Base-by-base conservation (phyloP, 2,329 filamentous ascomycete genomes). In the Sphaerulina musiva region DNA sequence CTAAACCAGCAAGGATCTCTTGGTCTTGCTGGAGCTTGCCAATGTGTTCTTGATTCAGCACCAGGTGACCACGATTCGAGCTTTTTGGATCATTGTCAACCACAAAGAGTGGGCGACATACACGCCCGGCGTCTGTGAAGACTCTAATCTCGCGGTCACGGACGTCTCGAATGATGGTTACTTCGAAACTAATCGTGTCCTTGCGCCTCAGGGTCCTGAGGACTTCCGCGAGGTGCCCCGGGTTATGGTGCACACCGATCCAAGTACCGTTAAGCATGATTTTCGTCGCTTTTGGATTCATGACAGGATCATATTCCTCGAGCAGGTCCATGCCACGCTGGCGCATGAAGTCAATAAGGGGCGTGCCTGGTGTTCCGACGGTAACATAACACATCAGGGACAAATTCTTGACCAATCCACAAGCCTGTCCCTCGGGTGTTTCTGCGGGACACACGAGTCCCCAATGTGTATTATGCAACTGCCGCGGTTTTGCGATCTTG, bases 401-500 rank as follows among this genome's bases (percentile, higher is more conserved):
- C 69, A 98, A 69, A 68, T 98, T 98, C 79, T 98, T 98, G 72
- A 98, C 93, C 60, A 98, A 78, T 74, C 93, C 93, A 76, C 93
- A 98, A 73, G 93, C 93, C 72, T 98, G 93, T 60, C 93, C 93
- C 80, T 98, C 93, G 23, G 93, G 93, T 12, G 93, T 98, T 71
- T 98, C 93, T 31, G 93, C 92, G 31, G 93, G 93, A 71, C 93
- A 98, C 14, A 98, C 92, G 64, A 97, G 76, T 59, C 93, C 93
- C 93, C 93, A 98, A 69, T 98, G 93, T 6, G 92, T 97, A 72
- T 97, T 97, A 78, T 98, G 93, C 60, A 98, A 80, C 74, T 98
- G 95, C 56, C 93, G 87, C 39, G 93, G 93, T 73, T 98, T 98
- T 40, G 95, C 95, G 62, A 98, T 87, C 73, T 98, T 98, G 63